Conservation (phyloP, 2,329 filamentous ascomycete species). For the Neocucurbitaria cava region DNA sequence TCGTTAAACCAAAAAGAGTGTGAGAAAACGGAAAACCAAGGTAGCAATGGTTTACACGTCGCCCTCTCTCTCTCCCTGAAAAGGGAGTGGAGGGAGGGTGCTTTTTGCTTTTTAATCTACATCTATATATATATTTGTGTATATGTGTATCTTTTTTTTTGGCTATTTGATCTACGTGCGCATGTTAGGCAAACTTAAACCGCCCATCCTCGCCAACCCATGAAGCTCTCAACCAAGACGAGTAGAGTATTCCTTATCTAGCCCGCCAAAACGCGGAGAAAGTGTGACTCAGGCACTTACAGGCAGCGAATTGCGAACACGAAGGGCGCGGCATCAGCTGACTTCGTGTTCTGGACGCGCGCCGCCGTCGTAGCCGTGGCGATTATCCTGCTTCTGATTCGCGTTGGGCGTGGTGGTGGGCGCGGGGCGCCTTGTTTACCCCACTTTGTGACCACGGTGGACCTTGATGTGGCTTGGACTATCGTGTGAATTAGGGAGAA, state of each 20-base stretch:
- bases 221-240: not conserved
- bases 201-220: not conserved
- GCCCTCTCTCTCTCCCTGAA: no score
- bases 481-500: not conserved
- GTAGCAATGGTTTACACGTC: no score
- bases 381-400: slow-evolving; percentile 8
- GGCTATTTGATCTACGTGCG: no score
- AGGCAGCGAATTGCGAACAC: not conserved
- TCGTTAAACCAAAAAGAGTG: no score
- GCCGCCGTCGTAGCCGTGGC: slow-evolving; percentile 3
- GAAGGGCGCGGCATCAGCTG: slow-evolving; percentile 7
- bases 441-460: not conserved
- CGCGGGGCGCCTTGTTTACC: not conserved
- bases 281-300: slow-evolving; percentile 6
- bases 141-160: no score
- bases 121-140: no score
- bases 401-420: not conserved
- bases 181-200: no score
- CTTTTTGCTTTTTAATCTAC: no score
- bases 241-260: not conserved
- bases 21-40: no score
- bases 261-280: not conserved
- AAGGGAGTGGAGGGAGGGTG: no score
- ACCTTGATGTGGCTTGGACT: not conserved
- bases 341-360: slow-evolving; percentile 11